Evolutionary conservation across 1,284 basidiomycete genomes (phyloP), one percentile per base, ranked within the genome.

Genomic region (Heterobasidion occidentale): DNA sequence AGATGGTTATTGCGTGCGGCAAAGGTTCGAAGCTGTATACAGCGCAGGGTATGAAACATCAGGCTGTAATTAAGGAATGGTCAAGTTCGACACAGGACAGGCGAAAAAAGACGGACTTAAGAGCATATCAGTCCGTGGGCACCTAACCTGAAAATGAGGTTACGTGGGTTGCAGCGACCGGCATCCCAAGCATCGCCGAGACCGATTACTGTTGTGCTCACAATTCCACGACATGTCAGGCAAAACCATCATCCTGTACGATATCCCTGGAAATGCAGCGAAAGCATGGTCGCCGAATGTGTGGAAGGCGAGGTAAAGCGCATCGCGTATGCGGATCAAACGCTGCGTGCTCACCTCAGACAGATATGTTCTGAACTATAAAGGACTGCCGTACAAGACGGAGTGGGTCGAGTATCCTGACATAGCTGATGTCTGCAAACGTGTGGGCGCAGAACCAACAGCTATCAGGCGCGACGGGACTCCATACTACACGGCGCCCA

Each of bases 281-380:
- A 52, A 36, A 7, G 64, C 61, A n/a, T 68, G 67, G 65, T 66
- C 64, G 5, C 67, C 66, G 5, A 69, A 67, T 57, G 63, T 64
- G 3, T 67, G 64, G 61, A 66, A 65, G 53, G 60, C 62, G 19
- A 61, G 66, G 69, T 68, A 20, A 27, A 19, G 65, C 33, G 49
- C 42, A 7, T 27, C 0, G n/a, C 38, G 56, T 57, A 33, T 35
- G 14, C 33, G 6, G 36, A 35, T 2, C 11, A 48, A 44, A 14
- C 17, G 36, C 9, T 15, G 33, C 50, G 20, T 35, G 17, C 46
- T 27, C 12, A 19, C 9, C 19, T 44, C 17, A 7, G 42, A 14
- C 55, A 77, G 74, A 58, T 67, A 68, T 34, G 64, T 67, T 6
- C 63, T 75, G 14, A 74, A 74, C 55, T 70, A 70, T 63, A 77